Conservation (phyloP, 140 eudicot species). For the Stevia rebaudiana region DNA sequence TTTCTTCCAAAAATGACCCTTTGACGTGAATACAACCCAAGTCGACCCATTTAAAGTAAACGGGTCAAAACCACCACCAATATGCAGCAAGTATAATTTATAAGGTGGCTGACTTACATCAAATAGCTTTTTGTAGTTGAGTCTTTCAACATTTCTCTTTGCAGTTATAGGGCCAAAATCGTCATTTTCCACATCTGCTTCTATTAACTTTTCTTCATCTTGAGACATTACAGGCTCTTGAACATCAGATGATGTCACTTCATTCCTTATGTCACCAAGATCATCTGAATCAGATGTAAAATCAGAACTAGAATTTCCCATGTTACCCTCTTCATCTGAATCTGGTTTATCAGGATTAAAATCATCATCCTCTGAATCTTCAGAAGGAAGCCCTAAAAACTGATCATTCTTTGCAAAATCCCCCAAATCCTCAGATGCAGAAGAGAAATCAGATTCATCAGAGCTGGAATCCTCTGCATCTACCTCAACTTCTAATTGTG, state of each 20-base stretch:
- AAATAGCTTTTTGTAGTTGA: conserved; percentile 84
- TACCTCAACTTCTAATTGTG: conserved; percentile 30
- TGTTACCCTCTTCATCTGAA: conserved; percentile 41
- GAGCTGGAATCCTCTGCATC: conserved; percentile 58
- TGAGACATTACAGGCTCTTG: conserved; percentile 23
- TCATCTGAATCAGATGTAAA: conserved; percentile 88
- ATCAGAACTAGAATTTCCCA: conserved; percentile 69
- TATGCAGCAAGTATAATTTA: background rate
- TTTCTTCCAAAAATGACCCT: background rate
- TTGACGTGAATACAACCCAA: background rate
- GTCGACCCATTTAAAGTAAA: background rate
- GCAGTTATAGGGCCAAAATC: conserved; percentile 40
- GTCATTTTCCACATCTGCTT: conserved; percentile 27
- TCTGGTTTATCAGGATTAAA: conserved; percentile 52
- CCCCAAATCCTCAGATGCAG: conserved; percentile 62
- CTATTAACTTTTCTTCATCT: conserved; percentile 6
- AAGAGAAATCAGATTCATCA: conserved; percentile 54
- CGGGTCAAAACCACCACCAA: background rate
- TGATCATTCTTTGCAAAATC: conserved; percentile 37
- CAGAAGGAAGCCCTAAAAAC: conserved; percentile 65
- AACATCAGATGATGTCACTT: conserved; percentile 29
- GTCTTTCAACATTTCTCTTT: conserved; percentile 56
- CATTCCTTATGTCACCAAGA: conserved; percentile 40
- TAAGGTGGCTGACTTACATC: conserved; percentile 38
- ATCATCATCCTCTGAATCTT: conserved; percentile 93